phyloP scores from a whole-genome alignment of 2,329 filamentous ascomycete species.

The Elsinoe ampelina region DNA sequence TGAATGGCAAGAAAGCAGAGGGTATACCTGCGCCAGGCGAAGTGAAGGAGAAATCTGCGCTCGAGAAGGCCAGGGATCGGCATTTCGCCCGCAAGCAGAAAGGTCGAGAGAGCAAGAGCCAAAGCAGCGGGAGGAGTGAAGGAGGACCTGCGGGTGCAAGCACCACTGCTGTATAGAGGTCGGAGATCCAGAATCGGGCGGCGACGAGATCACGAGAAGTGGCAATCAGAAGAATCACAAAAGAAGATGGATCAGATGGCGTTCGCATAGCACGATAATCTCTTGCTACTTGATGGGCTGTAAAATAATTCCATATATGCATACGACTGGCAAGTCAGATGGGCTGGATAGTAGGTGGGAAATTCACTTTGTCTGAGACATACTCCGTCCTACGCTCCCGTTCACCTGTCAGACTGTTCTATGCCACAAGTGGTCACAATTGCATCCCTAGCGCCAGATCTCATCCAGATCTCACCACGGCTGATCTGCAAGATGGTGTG shows the following conservation, averaged over 20 bases:
- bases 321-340: not conserved
- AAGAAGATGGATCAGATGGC: not conserved
- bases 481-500: slow-evolving; percentile 6
- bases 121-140: not conserved
- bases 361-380: not conserved
- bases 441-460: no score
- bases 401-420: no score
- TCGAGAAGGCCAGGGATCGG: slow-evolving; percentile 50
- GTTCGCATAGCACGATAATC: not conserved
- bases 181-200: no score
- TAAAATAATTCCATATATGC: slow-evolving; percentile 1
- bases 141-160: slow-evolving; percentile 19
- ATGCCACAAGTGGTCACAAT: no score
- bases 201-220: not conserved
- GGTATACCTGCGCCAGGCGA: not conserved
- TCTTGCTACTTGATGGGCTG: not conserved
- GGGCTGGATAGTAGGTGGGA: not conserved
- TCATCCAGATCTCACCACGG: slow-evolving; percentile 3
- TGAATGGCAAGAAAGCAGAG: slow-evolving; percentile 22
- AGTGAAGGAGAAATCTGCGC: slow-evolving; percentile 35
- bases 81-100: slow-evolving; percentile 41
- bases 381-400: no score
- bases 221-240: no score
- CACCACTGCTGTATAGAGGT: slow-evolving; percentile 14
- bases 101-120: slow-evolving; percentile 21